Evolutionary conservation across 1,139 yeast genomes (phyloP).

Genomic region (Candida mesenterica): DNA sequence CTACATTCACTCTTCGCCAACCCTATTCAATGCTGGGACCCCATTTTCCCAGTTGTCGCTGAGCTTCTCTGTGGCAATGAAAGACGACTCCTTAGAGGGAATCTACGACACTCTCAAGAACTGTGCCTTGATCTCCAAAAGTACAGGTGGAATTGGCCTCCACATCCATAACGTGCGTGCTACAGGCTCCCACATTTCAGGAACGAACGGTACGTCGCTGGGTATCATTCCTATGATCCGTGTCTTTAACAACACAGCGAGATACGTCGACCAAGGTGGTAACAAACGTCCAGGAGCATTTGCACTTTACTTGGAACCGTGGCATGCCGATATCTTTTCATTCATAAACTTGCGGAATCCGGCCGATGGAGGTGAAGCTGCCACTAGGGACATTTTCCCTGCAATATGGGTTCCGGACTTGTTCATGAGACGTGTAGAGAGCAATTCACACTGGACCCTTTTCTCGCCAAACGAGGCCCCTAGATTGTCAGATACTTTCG

Average conservation of each 20-base stretch:
- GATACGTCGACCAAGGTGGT: conserved; percentile 64
- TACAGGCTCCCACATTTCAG: conserved; percentile 49
- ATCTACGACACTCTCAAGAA: conserved; percentile 54
- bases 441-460: conserved; percentile 50
- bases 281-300: conserved; percentile 64
- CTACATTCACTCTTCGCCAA: conserved; percentile 57
- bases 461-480: conserved; percentile 56
- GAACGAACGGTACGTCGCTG: conserved; percentile 54
- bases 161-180: conserved; percentile 55
- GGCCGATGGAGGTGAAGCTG: conserved; percentile 45
- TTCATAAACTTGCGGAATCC: conserved; percentile 54
- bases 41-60: conserved; percentile 50
- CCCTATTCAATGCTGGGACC: conserved; percentile 54
- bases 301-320: conserved; percentile 60
- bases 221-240: conserved; percentile 60
- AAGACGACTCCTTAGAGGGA: conserved; percentile 59
- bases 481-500: conserved; percentile 50
- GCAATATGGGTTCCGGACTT: conserved; percentile 62
- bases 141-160: conserved; percentile 60
- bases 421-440: conserved; percentile 55
- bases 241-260: conserved; percentile 58
- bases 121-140: conserved; percentile 55
- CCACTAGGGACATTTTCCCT: conserved; percentile 54
- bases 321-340: conserved; percentile 59
- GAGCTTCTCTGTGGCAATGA: conserved; percentile 56